Conservation (phyloP, 2,329 filamentous ascomycete genomes). For the Cercospora sp. region DNA sequence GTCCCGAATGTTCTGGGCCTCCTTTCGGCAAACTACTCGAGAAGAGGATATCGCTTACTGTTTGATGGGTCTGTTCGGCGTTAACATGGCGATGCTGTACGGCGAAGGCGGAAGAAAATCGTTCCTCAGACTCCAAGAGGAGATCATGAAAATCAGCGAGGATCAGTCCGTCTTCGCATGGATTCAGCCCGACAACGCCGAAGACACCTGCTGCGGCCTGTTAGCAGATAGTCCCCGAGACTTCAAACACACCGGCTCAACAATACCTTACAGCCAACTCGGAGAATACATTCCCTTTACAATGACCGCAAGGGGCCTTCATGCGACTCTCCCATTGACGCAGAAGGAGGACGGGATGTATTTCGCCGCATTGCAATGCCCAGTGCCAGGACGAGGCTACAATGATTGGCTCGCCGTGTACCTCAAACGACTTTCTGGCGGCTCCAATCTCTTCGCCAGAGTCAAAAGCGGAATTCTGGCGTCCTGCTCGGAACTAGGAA, state of each 20-base stretch:
- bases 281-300: not conserved
- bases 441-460: not conserved
- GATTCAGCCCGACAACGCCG: not conserved
- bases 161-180: slow-evolving; percentile 17
- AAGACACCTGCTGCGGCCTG: not conserved
- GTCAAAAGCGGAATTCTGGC: not conserved
- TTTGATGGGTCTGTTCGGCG: slow-evolving; percentile 47
- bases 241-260: not conserved
- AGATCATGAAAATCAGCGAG: slow-evolving; percentile 11
- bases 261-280: not conserved
- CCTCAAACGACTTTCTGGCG: not conserved
- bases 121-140: slow-evolving; percentile 13
- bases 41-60: slow-evolving; percentile 49
- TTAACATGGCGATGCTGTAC: slow-evolving; percentile 49
- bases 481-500: not conserved
- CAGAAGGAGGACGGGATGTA: not conserved
- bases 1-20: slow-evolving; percentile 23
- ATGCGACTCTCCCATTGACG: not conserved
- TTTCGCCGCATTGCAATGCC: not conserved
- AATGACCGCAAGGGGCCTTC: slow-evolving; percentile 5
- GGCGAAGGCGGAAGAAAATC: slow-evolving; percentile 34
- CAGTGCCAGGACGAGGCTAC: not conserved
- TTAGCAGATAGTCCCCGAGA: not conserved
- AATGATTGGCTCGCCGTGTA: not conserved
- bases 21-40: slow-evolving; percentile 18